phyloP scores from a whole-genome alignment of 306 rosid species.

The Fragaria nilgerrensis region DNA sequence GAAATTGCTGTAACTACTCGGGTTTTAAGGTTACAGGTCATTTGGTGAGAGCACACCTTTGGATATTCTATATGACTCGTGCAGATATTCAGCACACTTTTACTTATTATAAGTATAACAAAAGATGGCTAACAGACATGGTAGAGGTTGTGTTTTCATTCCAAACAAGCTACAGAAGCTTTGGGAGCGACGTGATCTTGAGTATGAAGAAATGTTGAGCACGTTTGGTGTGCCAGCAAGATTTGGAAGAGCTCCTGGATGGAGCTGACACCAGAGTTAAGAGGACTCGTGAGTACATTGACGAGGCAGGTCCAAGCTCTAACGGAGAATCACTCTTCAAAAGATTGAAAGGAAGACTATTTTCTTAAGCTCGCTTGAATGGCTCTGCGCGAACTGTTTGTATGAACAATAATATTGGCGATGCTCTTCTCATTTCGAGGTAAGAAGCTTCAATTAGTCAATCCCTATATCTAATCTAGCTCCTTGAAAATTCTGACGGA shows the following conservation, averaged over 20 bases:
- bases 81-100: not conserved
- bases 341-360: not conserved
- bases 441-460: too few relatives aligned
- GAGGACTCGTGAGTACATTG: not conserved
- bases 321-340: not conserved
- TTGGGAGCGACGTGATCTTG: not conserved
- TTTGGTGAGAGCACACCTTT: not conserved
- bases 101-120: not conserved
- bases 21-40: too few relatives aligned
- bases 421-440: too few relatives aligned
- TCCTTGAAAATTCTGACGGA: too few relatives aligned
- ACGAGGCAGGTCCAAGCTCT: not conserved
- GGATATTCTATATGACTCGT: not conserved
- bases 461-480: too few relatives aligned
- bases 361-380: too few relatives aligned
- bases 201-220: not conserved
- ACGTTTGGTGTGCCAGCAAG: not conserved
- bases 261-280: not conserved
- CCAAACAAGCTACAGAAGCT: not conserved
- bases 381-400: too few relatives aligned
- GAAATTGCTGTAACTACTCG: too few relatives aligned
- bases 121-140: not conserved
- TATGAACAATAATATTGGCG: too few relatives aligned
- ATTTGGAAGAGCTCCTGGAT: not conserved
- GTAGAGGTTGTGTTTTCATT: not conserved